phyloP scores from a whole-genome alignment of 805 yeast genomes.

The Debaryomyces tyrocola region DNA sequence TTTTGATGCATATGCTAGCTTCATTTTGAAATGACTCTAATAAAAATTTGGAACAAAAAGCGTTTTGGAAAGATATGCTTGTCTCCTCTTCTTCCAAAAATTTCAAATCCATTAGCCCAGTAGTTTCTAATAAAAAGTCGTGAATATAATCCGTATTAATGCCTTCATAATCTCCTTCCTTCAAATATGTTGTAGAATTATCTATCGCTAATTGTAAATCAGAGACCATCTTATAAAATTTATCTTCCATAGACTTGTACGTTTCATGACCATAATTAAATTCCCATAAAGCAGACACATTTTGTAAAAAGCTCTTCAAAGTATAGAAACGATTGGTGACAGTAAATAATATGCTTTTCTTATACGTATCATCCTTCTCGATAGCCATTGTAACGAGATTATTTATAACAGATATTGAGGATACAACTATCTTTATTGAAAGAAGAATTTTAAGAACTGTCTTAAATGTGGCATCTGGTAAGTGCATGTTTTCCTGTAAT shows the following conservation, averaged over 20 bases:
- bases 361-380: neutral
- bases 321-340: neutral
- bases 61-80: neutral
- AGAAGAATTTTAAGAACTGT: neutral
- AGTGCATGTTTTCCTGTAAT: neutral
- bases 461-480: neutral
- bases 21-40: neutral
- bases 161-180: constrained; percentile 4
- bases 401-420: neutral
- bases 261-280: constrained; percentile 7
- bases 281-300: constrained; percentile 9
- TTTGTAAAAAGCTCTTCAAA: neutral
- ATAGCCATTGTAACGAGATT: neutral
- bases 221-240: neutral
- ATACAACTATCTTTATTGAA: neutral
- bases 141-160: neutral
- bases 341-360: neutral
- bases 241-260: neutral
- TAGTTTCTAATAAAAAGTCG: constrained; percentile 1
- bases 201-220: constrained; percentile 1
- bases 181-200: neutral
- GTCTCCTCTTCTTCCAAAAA: neutral
- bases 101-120: neutral
- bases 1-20: neutral
- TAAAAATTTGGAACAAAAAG: neutral